Conservation (phyloP, 2,329 filamentous ascomycete species). For the Cylindrodendrum hubeiense region DNA sequence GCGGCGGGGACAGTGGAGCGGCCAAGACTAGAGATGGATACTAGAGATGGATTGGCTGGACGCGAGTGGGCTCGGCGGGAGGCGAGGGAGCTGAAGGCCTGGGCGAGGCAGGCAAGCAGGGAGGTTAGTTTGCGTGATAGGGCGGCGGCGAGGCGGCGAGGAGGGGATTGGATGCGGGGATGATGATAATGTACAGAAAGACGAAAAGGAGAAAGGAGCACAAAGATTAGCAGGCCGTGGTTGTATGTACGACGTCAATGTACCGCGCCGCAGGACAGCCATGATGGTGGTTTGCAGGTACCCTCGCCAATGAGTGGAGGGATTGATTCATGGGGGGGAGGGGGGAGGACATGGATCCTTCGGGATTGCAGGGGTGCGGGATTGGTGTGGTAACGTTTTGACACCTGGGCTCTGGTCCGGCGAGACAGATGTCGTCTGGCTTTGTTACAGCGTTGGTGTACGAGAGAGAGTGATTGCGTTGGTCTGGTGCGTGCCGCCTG, state of each 20-base stretch:
- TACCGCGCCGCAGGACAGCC: neutral
- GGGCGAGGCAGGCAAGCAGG: neutral
- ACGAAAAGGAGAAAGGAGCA: neutral
- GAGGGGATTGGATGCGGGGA: neutral
- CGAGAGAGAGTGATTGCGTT: too few relatives aligned
- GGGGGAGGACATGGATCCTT: neutral
- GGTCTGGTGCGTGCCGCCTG: too few relatives aligned
- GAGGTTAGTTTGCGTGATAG: neutral
- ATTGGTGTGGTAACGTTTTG: neutral
- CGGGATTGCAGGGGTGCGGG: slow-evolving; percentile 1
- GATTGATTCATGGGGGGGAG: slow-evolving; percentile 1
- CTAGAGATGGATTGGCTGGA: neutral
- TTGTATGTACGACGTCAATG: neutral
- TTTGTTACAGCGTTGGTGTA: neutral
- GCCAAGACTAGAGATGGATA: neutral
- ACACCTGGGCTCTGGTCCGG: neutral
- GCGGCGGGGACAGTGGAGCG: neutral
- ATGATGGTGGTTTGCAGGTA: neutral
- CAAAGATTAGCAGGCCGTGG: neutral
- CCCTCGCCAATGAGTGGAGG: neutral
- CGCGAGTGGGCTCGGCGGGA: neutral
- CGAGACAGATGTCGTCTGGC: neutral
- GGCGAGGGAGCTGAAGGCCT: neutral
- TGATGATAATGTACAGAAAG: neutral
- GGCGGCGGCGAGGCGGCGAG: neutral